phyloP scores from a whole-genome alignment of 2,329 filamentous ascomycete genomes.

The Bipolaris victoriae region DNA sequence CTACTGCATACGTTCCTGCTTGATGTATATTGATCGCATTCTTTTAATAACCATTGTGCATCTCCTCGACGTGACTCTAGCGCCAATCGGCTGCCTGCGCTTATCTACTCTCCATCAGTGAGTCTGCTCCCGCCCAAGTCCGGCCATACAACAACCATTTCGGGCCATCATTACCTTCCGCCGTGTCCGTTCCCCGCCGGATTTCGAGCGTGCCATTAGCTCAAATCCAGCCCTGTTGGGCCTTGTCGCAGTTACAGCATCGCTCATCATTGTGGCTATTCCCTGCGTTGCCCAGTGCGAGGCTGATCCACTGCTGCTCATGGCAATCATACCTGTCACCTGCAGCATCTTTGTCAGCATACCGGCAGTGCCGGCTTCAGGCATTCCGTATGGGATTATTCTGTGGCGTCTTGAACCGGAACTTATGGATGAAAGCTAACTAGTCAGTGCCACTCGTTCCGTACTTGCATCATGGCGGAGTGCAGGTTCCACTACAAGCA shows the following conservation, averaged over 20 bases:
- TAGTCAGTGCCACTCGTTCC: slow-evolving; percentile 45
- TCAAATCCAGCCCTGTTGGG: slow-evolving; percentile 7
- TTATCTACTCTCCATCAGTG: slow-evolving; percentile 23
- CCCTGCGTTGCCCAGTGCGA: slow-evolving; percentile 19
- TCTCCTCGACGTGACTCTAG: slow-evolving; percentile 1
- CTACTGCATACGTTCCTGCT: slow-evolving; percentile 1
- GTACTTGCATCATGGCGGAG: slow-evolving; percentile 44
- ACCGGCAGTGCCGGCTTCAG: slow-evolving; percentile 34
- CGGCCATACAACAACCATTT: slow-evolving; percentile 23
- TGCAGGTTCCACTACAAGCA: slow-evolving; percentile 43
- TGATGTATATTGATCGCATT: slow-evolving; percentile 5
- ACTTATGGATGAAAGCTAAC: slow-evolving; percentile 31
- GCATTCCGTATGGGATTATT: slow-evolving; percentile 7
- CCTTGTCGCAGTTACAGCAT: neutral
- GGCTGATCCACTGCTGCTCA: slow-evolving; percentile 13
- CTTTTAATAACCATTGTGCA: neutral
- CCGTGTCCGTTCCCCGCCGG: slow-evolving; percentile 28
- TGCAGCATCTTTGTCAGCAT: slow-evolving; percentile 9
- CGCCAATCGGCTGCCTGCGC: slow-evolving; percentile 6
- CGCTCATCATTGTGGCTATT: slow-evolving; percentile 14
- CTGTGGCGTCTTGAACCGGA: slow-evolving; percentile 14
- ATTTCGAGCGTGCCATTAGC: slow-evolving; percentile 21
- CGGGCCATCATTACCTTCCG: slow-evolving; percentile 35
- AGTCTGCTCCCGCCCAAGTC: slow-evolving; percentile 26
- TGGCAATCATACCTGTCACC: slow-evolving; percentile 1